Evolutionary conservation across 768 basidiomycete species (phyloP).

Genomic region (Suillus placidus): DNA sequence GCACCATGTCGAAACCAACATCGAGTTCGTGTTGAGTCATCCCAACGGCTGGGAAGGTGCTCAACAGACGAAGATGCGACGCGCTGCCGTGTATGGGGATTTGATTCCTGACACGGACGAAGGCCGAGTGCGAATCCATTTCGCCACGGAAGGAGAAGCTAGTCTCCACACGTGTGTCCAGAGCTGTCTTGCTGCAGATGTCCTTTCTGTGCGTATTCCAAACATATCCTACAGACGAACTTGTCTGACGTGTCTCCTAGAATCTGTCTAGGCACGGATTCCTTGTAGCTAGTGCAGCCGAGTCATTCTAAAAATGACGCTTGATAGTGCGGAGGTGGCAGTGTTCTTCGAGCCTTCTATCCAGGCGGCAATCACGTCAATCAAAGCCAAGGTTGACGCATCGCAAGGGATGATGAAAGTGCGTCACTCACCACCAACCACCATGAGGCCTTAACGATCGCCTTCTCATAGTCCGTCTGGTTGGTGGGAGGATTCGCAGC

Average conservation of each 20-base stretch:
- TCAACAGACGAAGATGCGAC: constrained; percentile 76
- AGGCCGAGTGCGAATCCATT: constrained; percentile 71
- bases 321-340: constrained; percentile 52
- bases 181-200: constrained; percentile 76
- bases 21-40: constrained; percentile 77
- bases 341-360: constrained; percentile 81
- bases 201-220: constrained; percentile 59
- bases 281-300: constrained; percentile 79
- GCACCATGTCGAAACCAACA: constrained; percentile 67
- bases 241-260: constrained; percentile 37
- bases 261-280: constrained; percentile 77
- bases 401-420: constrained; percentile 71
- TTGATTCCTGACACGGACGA: constrained; percentile 77
- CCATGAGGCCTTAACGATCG: constrained; percentile 12
- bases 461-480: constrained; percentile 63
- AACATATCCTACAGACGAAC: constrained; percentile 3
- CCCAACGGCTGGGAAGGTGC: constrained; percentile 84
- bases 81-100: constrained; percentile 71
- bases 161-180: constrained; percentile 81
- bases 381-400: constrained; percentile 69
- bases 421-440: constrained; percentile 11
- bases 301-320: constrained; percentile 26
- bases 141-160: constrained; percentile 84
- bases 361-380: constrained; percentile 68
- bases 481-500: constrained; percentile 84